Evolutionary conservation across 768 basidiomycete species (phyloP), one percentile per base, ranked within the genome.

Genomic region (Mycena albidolilacea): DNA sequence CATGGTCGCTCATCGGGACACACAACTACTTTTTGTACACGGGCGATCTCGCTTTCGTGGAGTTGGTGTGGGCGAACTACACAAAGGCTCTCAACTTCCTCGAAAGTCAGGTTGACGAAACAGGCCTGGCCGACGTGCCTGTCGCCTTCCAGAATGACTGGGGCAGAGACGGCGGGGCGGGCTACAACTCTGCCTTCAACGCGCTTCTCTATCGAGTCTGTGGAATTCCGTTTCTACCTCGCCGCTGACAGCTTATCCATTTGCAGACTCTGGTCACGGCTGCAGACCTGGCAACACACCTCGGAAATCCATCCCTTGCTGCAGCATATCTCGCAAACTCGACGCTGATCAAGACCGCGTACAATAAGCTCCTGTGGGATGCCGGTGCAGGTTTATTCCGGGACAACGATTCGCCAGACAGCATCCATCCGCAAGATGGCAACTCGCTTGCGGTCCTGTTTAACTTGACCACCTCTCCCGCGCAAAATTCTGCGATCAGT

Each of bases 371-470:
- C 12, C 81, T 89, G 58, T 89, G 88, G 88, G 82, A 86, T 60
- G 79, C 80, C 7, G 55, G 68, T 19, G 81, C 75, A 37, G 87
- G 87, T 7, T 75, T 88, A 83, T 89, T 85, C 74, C 82, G 84
- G 12, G 88, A 89, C 77, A 88, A 87, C 75, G 82, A 83, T 39
- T 79, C 82, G 30, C 79, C 78, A 17, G 81, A 81, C 19, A 81
- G 82, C 11, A 79, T 89, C 8, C 81, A 82, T 55, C 87, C 88
- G 1, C 87, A 89, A 71, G 87, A 89, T 69, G 87, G 86, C 7
- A 88, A 88, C 74, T 84, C 86, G 2, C 80, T 88, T 60, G 87
- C 87, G 6, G 79, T 88, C 8, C 74, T 88, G 6, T 89, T 85
- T 78, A 86, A 86, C 72, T 72, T 88, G 11, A 88, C 87, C 6